Percentiles rank a stretch among this genome's conserved stretches.
Conservation (phyloP, 1,139 yeast genomes). For the Debaryomycetaceae sp. region DNA sequence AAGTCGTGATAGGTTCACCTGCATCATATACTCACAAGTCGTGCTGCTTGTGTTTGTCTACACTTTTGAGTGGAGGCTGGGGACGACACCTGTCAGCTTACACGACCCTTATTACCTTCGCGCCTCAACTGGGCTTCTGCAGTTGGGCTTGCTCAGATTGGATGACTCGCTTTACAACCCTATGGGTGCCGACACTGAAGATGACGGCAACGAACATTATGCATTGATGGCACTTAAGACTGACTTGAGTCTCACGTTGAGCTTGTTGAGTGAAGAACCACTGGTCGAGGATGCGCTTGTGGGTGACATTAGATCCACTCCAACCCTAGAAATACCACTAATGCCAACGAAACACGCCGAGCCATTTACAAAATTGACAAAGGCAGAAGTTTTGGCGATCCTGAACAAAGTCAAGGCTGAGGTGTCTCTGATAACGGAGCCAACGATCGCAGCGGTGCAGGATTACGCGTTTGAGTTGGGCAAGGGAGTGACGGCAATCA, state of each 20-base stretch:
- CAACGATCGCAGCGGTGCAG: constrained; percentile 21
- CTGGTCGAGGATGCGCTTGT: neutral
- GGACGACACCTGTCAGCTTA: constrained; percentile 29
- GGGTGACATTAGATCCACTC: constrained; percentile 1
- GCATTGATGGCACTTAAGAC: constrained; percentile 19
- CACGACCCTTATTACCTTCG: constrained; percentile 21
- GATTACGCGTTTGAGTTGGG: constrained; percentile 29
- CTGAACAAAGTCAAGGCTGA: neutral
- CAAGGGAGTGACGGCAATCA: constrained; percentile 14
- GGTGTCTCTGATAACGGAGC: constrained; percentile 7
- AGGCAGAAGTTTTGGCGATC: neutral
- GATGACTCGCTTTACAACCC: constrained; percentile 13
- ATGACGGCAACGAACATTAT: no score
- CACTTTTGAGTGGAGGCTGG: constrained; percentile 38
- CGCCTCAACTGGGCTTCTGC: constrained; percentile 12
- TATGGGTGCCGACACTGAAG: constrained; percentile 4
- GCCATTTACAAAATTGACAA: constrained; percentile 1
- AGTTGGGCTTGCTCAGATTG: constrained; percentile 12
- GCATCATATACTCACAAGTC: constrained; percentile 38
- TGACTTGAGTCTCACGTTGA: constrained; percentile 13
- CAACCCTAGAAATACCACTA: constrained; percentile 1
- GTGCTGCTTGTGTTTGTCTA: constrained; percentile 38
- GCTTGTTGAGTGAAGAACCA: constrained; percentile 3
- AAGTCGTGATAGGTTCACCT: constrained; percentile 19
- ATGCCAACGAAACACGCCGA: constrained; percentile 1